Base-by-base conservation (phyloP, 257 asterid genomes). In the Orobanche coerulescens region DNA sequence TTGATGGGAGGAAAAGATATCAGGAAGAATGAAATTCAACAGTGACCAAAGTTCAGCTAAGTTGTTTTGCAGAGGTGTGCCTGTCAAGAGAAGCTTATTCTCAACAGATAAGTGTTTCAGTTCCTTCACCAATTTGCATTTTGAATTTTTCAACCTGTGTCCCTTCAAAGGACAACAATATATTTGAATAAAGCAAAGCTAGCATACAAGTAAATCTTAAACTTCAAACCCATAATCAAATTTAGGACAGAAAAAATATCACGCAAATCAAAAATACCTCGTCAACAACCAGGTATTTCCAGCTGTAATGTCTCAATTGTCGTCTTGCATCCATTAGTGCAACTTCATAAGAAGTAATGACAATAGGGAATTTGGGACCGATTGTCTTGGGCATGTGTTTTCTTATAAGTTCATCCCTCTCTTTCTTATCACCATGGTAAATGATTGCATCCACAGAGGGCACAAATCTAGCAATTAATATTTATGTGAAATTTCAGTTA, bases 11-110 rank as follows among this genome's bases (percentile, higher is more conserved):
- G 97, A 89, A 80, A 93, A 93, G 44, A 89, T 84, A 75, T 93
- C 97, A n/a, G 99, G 99, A 62, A 93, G 86, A 71, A 93, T 93
- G 74, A 93, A 93, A 74, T 93, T 93, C 82, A 93, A 67, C 78
- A 93, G 76, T 14, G 99, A 84, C 99, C 99, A 93, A 40, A 93
- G 96, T 82, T 93, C 99, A 18, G 96, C 87, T 78, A 93, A 74
- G 81, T 93, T 93, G 81, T 93, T 93, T 68, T 93, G 99, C 73
- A 89, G 82, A 55, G 99, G 99, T 64, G 99, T 93, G 75, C 99
- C 99, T 52, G 99, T 93, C 75, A 93, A 75, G 25, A 93, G 89
- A 76, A 93, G 96, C 81, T 84, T 90, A 75, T 93, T 93, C 79
- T 93, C 97, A 25, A 83, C 76, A 34, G 75, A 61, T 61, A 93